Base-by-base conservation (phyloP, 164 flowering plant genomes). In the Annona cherimola region DNA sequence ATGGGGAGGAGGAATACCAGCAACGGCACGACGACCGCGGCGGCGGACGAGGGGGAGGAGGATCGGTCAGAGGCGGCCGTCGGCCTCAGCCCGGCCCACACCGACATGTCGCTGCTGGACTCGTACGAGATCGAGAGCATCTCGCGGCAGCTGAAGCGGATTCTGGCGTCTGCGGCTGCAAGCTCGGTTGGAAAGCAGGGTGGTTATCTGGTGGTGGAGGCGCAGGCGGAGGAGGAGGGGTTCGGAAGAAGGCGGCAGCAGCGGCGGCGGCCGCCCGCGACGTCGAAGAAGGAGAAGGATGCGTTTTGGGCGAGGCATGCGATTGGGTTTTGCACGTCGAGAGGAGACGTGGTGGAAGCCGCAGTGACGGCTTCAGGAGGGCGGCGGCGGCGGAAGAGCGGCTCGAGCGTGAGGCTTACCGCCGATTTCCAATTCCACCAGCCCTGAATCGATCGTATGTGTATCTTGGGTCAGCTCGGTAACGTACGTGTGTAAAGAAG, bases 61-160 rank as follows among this genome's bases (percentile, higher is more conserved):
- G 7, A 42, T 35, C 14, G 18, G 14, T 50, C 57, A 16, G 57
- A 50, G 16, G 11, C 42, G 11, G 50, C 42, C 6, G 50, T 4
- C 0, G n/a, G 35, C 14, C 18, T 2, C 3, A 78, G 69, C 75
- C 66, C 76, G 5, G 26, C 50, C 18, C 64, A 63, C 8, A 46
- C 77, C 0, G 78, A 71, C 12, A 74, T 43, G 50, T 79, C 87
- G 62, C 83, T 86, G 55, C 81, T 88, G 11, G 92, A 88, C 73
- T 39, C 50, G 0, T 87, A 82, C 43, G 93, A 88, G 61, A 79
- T 84, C 3, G 75, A 74, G 19, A 80, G 83, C 3, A 86, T 88
- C 45, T 82, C 88, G 2, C 72, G 45, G 69, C 80, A 79, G 2
- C 75, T 88, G 4, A 79, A 79, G 45, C 1, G 43, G 4, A 73